Evolutionary conservation across 352 stramenopile genomes (phyloP).

Genomic region (Nothophytophthora sp.): DNA sequence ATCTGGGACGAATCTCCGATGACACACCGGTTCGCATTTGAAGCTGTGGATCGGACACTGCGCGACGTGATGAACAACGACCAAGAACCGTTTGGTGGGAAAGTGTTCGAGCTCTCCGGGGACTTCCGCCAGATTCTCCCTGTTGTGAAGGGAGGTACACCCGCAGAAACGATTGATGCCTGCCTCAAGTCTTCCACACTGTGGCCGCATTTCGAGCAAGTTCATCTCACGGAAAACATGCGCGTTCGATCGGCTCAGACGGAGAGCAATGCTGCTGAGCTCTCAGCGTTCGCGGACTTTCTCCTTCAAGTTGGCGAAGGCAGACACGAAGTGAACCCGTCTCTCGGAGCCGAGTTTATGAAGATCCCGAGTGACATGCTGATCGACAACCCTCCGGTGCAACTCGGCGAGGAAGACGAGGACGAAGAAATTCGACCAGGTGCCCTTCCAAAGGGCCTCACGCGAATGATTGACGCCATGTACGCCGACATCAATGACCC

Average conservation of each 20-base stretch:
- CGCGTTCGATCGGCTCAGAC: not conserved
- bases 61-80: slow-evolving; percentile 7
- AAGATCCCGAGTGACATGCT: slow-evolving; percentile 10
- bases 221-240: slow-evolving; percentile 4
- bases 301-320: slow-evolving; percentile 2
- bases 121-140: slow-evolving; percentile 29
- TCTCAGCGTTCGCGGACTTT: not conserved
- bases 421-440: not conserved
- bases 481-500: slow-evolving; percentile 9
- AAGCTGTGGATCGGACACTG: slow-evolving; percentile 25
- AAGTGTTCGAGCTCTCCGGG: slow-evolving; percentile 18
- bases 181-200: slow-evolving; percentile 9
- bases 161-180: slow-evolving; percentile 10
- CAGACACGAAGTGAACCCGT: not conserved
- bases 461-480: slow-evolving; percentile 7
- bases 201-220: slow-evolving; percentile 1
- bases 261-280: not conserved
- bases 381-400: not conserved
- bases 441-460: not conserved
- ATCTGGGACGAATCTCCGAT: slow-evolving; percentile 14
- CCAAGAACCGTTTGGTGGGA: slow-evolving; percentile 24
- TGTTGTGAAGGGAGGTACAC: slow-evolving; percentile 4
- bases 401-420: not conserved
- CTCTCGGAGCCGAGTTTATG: slow-evolving; percentile 3
- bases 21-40: slow-evolving; percentile 11